Evolutionary conservation across 495 filamentous ascomycete genomes (phyloP).

Genomic region (Patellaria atrata): DNA sequence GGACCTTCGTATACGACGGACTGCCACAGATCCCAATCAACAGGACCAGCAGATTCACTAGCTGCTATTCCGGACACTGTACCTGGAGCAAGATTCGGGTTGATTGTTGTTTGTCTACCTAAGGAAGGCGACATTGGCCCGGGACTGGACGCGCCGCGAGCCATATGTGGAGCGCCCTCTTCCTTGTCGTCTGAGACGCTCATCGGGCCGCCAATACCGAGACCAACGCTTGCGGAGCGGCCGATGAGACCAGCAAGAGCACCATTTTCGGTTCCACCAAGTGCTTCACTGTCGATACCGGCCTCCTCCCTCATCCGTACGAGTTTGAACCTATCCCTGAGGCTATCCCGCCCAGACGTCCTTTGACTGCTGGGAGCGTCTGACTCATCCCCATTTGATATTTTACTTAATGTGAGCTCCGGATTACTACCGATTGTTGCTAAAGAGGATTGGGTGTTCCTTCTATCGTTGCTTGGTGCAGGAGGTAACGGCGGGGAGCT

Average conservation of each 20-base stretch:
- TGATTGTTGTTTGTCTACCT: conserved; percentile 30
- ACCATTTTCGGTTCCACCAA: conserved; percentile 22
- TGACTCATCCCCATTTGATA: conserved; percentile 44
- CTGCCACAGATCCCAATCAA: conserved; percentile 99
- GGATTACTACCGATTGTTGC: conserved; percentile 60
- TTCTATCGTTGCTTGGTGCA: conserved; percentile 30
- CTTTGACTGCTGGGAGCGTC: conserved; percentile 39
- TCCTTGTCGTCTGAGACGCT: conserved; percentile 43
- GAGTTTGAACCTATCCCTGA: conserved; percentile 77
- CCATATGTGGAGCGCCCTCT: conserved; percentile 24
- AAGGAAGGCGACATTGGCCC: conserved; percentile 6
- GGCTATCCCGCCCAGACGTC: too few species aligned
- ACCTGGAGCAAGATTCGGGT: conserved; percentile 57
- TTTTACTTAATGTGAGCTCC: conserved; percentile 54
- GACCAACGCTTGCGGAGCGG: conserved; percentile 33
- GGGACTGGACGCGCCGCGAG: conserved; percentile 12
- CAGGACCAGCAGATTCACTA: conserved; percentile 49
- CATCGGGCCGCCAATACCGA: conserved; percentile 40
- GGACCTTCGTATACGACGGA: conserved; percentile 86
- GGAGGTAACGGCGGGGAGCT: conserved; percentile 37
- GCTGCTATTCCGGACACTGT: conserved; percentile 64
- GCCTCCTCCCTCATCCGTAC: conserved; percentile 70
- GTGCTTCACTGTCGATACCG: conserved; percentile 36
- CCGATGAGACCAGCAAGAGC: conserved; percentile 31
- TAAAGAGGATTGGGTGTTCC: conserved; percentile 63